Base-by-base conservation (phyloP, 441 rosid genomes). In the Erodium texanum region DNA sequence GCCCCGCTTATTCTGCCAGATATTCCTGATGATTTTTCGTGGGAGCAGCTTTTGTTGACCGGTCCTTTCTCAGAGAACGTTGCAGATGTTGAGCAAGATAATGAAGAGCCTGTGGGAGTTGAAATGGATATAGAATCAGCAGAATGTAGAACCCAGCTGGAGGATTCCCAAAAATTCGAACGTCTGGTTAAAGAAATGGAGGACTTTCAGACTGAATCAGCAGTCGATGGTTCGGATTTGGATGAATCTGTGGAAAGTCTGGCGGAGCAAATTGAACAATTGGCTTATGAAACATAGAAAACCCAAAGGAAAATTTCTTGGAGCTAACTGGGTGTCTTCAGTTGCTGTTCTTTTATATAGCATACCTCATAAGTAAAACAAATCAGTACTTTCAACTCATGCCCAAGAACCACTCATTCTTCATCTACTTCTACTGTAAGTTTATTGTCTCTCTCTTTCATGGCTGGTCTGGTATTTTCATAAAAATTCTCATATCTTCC, bases 11-110 rank as follows among this genome's bases (percentile, higher is more conserved):
- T 81, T 66, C 79, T 84, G 64, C 90, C 88, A 20, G 98, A 90
- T 72, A 71, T 89, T 38, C 45, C 45, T 20, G 92, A 86, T 59
- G 94, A 87, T 73, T 79, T 86, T 61, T 84, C 87, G 12, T 93
- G 97, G 97, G 97, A 82, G 41, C 81, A 87, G 77, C 86, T 90
- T 78, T 38, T 38, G 45, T 74, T 82, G 72, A 78, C 75, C 54
- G 77, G 82, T 69, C 75, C 86, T 70, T 77, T 79, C 68, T 20
- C 23, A 59, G 81, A 74, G 67, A 72, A 73, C 24, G 12, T 27
- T 16, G 73, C 79, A 1, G 75, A 76, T 29, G 66, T 16, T 15
- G 76, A 74, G 36, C 65, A 32, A 32, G 87, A 86, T 24, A 63
- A 66, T 36, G 76, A 82, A 80, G 76, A 50, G 65, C 64, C 76